phyloP scores from a whole-genome alignment of 371 early-diverging fungal species.

The Rhizopus arrhizus region DNA sequence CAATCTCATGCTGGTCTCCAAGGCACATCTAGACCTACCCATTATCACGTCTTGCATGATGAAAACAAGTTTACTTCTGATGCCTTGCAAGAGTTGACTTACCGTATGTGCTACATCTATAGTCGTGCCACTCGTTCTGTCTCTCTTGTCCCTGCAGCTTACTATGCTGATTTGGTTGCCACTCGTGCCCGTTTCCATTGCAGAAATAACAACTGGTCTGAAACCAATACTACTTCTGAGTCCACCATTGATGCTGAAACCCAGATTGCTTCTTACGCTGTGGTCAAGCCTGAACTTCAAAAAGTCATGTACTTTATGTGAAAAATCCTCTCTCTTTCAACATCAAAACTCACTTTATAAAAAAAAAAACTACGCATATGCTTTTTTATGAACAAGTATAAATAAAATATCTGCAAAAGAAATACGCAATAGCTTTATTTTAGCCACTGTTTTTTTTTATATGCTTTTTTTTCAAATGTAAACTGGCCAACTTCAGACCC shows the following conservation, averaged over 20 bases:
- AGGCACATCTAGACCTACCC: constrained; percentile 88
- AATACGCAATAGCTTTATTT: no score
- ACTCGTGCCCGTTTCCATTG: constrained; percentile 78
- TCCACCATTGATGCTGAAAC: constrained; percentile 27
- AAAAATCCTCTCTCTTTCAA: neutral
- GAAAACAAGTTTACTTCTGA: constrained; percentile 80
- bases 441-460: no score
- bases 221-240: constrained; percentile 34
- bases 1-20: constrained; percentile 86
- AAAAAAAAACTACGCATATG: no score
- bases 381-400: no score
- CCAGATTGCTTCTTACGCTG: constrained; percentile 35
- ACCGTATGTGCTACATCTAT: constrained; percentile 85
- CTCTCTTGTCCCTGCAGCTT: constrained; percentile 79
- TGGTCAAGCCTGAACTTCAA: constrained; percentile 18
- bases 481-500: no score
- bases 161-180: constrained; percentile 88
- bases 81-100: constrained; percentile 76
- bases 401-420: no score
- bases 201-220: constrained; percentile 45
- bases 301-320: constrained; percentile 5
- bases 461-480: no score
- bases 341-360: no score
- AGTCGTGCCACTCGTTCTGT: constrained; percentile 81
- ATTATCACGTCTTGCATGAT: constrained; percentile 84